phyloP scores from a whole-genome alignment of 106 monocot species.

The Acorus calamus region DNA sequence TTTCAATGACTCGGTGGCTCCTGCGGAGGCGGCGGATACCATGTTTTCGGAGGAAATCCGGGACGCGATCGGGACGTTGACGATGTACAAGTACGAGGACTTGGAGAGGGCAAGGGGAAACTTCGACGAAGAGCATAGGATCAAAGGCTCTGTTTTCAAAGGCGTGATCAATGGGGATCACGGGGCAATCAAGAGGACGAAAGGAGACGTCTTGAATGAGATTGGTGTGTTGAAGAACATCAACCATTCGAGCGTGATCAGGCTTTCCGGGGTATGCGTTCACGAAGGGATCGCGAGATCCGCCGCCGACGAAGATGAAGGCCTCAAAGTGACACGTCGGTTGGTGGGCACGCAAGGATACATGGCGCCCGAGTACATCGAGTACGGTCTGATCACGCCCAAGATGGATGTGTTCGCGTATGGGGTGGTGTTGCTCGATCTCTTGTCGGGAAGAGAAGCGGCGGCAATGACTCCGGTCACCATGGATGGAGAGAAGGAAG shows the following conservation, averaged over 20 bases:
- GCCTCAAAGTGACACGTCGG: background rate
- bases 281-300: conserved; percentile 11
- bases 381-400: conserved; percentile 15
- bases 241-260: conserved; percentile 28
- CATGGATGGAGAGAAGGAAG: conserved; percentile 8
- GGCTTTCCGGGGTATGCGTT: conserved; percentile 9
- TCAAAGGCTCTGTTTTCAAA: conserved; percentile 16
- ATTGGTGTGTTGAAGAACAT: conserved; percentile 22
- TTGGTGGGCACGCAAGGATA: conserved; percentile 17
- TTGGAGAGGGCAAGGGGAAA: conserved; percentile 14
- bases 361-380: conserved; percentile 24
- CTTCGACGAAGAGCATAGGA: conserved; percentile 15
- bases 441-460: conserved; percentile 13
- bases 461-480: background rate
- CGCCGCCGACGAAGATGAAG: background rate
- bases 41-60: too few species aligned
- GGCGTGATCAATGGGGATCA: conserved; percentile 4
- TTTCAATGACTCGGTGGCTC: too few species aligned
- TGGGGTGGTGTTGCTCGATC: conserved; percentile 22
- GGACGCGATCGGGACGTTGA: background rate
- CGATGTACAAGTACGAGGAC: conserved; percentile 10
- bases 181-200: conserved; percentile 15
- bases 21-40: too few species aligned
- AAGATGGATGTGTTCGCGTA: conserved; percentile 32
- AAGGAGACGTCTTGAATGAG: conserved; percentile 10